A percentile compares a stretch with the other conserved stretches of the same genome.
These are phyloP conservation scores for Solanum bulbocastanum DNA, from an alignment of 257 asterid genomes.

Conservation along the genomic window DNA sequence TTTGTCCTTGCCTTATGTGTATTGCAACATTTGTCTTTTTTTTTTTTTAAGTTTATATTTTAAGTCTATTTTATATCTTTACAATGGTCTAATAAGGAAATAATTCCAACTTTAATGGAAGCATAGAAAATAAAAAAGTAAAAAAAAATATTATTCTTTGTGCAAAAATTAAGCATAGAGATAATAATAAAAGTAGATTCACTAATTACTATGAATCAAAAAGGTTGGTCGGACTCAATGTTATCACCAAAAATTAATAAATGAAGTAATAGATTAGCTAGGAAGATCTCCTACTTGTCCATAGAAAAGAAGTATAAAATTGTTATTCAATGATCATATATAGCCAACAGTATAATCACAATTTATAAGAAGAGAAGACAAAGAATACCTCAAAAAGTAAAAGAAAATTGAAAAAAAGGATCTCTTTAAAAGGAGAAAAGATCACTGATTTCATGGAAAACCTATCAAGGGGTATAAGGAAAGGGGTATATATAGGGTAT, in stretches of 20 bases:
- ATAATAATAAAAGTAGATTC: neutral
- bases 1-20: neutral
- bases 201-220: neutral
- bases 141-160: neutral
- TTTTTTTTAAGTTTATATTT: no score
- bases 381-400: neutral
- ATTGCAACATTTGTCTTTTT: neutral
- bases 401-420: neutral
- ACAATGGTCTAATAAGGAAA: no score
- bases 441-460: neutral
- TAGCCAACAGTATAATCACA: neutral
- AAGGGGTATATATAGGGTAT: no score
- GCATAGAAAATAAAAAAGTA: neutral
- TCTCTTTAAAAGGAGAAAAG: neutral
- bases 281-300: neutral
- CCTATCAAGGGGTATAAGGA: no score
- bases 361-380: neutral
- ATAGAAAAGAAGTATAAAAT: neutral
- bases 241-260: neutral
- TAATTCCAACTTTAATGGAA: no score
- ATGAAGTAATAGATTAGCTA: neutral
- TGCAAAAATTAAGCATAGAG: neutral
- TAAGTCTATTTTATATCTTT: no score
- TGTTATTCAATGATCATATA: neutral
- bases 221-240: neutral